Conservation (phyloP, 2,329 filamentous ascomycete genomes). For the Gnomoniopsis smithogilvyi region DNA sequence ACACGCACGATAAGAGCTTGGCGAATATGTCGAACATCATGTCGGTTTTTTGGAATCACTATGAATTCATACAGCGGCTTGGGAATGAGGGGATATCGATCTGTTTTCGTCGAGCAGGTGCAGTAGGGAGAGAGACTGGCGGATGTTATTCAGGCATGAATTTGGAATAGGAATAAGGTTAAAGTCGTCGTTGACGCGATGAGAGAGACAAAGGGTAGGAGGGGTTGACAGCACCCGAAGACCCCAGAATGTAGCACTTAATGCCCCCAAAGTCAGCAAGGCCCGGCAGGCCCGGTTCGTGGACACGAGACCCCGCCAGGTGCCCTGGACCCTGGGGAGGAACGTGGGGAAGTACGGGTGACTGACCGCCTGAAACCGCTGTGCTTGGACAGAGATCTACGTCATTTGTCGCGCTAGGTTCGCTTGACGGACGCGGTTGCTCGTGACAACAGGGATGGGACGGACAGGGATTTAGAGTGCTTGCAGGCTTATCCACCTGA, state of each 20-base stretch:
- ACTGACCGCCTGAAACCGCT: neutral
- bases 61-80: neutral
- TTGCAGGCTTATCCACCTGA: too few relatives aligned
- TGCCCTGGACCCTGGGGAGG: neutral
- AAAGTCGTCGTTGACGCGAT: neutral
- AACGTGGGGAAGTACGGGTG: neutral
- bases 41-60: neutral
- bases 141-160: neutral
- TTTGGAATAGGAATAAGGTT: neutral
- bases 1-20: conserved; percentile 71
- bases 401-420: neutral
- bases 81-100: neutral
- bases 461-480: neutral
- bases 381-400: neutral
- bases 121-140: neutral
- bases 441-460: neutral
- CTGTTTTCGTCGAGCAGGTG: neutral
- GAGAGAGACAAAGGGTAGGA: neutral
- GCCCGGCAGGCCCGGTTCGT: neutral
- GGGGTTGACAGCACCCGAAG: neutral
- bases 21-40: conserved; percentile 76
- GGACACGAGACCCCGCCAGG: conserved; percentile 8
- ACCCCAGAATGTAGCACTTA: neutral
- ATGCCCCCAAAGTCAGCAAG: neutral
- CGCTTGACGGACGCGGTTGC: neutral